Base-by-base conservation (phyloP, 2,329 filamentous ascomycete genomes). In the Zelopaecilomyces penicillatus region DNA sequence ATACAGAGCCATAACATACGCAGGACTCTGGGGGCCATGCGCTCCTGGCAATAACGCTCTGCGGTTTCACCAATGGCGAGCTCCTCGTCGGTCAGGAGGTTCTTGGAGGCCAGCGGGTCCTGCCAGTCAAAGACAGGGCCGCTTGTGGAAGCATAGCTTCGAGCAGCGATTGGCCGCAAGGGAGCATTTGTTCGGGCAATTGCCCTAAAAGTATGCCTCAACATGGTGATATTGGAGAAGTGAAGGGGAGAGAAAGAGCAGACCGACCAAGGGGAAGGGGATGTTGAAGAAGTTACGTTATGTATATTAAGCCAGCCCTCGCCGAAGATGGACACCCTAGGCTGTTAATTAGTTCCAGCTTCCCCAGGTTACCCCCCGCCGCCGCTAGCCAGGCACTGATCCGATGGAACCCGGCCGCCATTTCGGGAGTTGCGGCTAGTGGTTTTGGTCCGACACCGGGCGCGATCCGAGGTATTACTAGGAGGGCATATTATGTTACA, bases 21-120 rank as follows among this genome's bases (percentile, higher is more conserved):
- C 48, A 96, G 74, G 41, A 98, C 85, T 52, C 91, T 76, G 41
- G 93, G 93, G 36, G 86, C 71, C 69, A 98, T 74, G 48, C 80
- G 79, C 63, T 97, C 90, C 65, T 97, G 91, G 62, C 90, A 97
- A 61, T 97, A 98, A 49, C 87, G 78, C 65, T 95, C 86, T 31
- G 91, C 91, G 5, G 88, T 95, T 57, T 96, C 88, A 36, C 85
- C 76, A 53, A 98, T 91, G 10, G 90, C 88, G 52, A 87, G 62
- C 65, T 98, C 93, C 48, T 98, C 93, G 53, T 95, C 87, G 1
- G 89, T 95, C 57, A 89, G 77, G 37, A 95, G 68, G 58, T 80
- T 84, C 57, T 80, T 82, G 32, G 83, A 74, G 28, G 75, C 76
- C 47, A 98, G 72, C 19, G 93, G 90, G 61, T 98, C 93, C 63